Base-by-base conservation (phyloP, 2,329 filamentous ascomycete genomes). In the Fusarium graminum region DNA sequence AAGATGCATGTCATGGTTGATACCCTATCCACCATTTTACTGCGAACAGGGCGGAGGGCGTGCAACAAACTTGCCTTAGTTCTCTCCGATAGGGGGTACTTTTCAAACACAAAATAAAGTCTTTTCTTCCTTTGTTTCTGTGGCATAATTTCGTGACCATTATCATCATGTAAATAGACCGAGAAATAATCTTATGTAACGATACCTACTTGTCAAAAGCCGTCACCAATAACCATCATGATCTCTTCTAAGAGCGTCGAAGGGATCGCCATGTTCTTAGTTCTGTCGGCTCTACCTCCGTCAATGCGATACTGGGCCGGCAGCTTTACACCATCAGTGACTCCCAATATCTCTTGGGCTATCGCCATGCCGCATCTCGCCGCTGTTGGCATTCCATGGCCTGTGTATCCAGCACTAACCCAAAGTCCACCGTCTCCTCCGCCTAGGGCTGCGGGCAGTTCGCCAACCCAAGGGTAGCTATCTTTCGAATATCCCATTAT, bases 401-500 rank as follows among this genome's bases (percentile, higher is more conserved):
- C 90, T 7, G 89, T 90, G 71, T 90, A 92, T 4, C 88, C 90
- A 4, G 83, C 89, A 62, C 84, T 85, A 13, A 92, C 65, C 80
- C 83, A 92, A 52, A 92, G 67, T 0, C 88, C 88, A 4, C 81
- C 58, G 10, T 68, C 63, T 13, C 60, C 73, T 17, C 77, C 80
- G n/a, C 83, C 86, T 7, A 84, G 67, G 7, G 74, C 71, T 34
- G 77, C 77, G 1, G 88, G 88, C n/a, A 93, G 85, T 11, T 79
- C 77, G 0, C 91, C 92, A 3, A 94, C 88, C 88, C 89, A 93
- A 0, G 92, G 90, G 49, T 84, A 76, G 0, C 83, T 80, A 74
- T 94, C 92, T 8, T 87, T 80, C 29, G 86, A 88, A 76, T 88
- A 93, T 0, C 89, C 91, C 91, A 93, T 94, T 68, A 93, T 90